Percentiles rank a stretch among this genome's conserved stretches.
Evolutionary conservation across 768 basidiomycete species (phyloP).

Genomic region (Rhodotorula sphaerocarpa): DNA sequence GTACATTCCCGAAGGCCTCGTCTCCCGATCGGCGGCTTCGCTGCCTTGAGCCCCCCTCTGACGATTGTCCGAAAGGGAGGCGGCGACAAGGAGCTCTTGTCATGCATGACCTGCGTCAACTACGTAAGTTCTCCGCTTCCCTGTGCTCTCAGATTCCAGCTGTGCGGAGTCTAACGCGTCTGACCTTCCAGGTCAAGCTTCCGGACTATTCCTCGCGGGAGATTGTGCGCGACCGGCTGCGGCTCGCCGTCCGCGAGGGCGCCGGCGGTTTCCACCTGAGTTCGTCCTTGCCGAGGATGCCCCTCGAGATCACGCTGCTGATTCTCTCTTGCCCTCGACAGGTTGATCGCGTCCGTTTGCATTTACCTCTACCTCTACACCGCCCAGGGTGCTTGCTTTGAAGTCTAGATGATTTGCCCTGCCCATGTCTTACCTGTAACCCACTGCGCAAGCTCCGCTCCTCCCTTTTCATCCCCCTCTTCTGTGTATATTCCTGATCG

Average conservation of each 20-base stretch:
- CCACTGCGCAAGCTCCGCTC: background rate
- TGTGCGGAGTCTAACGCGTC: background rate
- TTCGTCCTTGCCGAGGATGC: background rate
- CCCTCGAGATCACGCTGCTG: background rate
- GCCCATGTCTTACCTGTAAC: background rate
- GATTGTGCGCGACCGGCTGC: constrained; percentile 74
- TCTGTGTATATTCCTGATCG: too few relatives aligned
- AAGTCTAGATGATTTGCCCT: too few relatives aligned
- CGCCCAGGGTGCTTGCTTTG: too few relatives aligned
- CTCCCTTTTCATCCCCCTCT: too few relatives aligned
- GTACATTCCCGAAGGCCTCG: constrained; percentile 16
- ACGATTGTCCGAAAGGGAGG: constrained; percentile 97
- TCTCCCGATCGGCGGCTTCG: constrained; percentile 60
- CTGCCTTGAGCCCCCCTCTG: constrained; percentile 81
- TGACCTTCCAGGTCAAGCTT: constrained; percentile 57
- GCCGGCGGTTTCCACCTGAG: constrained; percentile 88
- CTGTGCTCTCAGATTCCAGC: background rate
- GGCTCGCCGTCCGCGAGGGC: constrained; percentile 81
- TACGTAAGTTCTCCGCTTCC: constrained; percentile 45
- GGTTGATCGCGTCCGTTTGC: background rate
- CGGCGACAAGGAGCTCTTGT: constrained; percentile 63
- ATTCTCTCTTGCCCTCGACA: background rate
- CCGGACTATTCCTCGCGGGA: constrained; percentile 86
- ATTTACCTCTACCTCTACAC: too few relatives aligned
- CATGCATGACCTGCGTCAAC: constrained; percentile 98